A percentile compares a stretch with the other conserved stretches of the same genome.
These are phyloP conservation scores for Peltaster fructicola DNA, from an alignment of 2,329 filamentous ascomycete species.

Conservation along the genomic window DNA sequence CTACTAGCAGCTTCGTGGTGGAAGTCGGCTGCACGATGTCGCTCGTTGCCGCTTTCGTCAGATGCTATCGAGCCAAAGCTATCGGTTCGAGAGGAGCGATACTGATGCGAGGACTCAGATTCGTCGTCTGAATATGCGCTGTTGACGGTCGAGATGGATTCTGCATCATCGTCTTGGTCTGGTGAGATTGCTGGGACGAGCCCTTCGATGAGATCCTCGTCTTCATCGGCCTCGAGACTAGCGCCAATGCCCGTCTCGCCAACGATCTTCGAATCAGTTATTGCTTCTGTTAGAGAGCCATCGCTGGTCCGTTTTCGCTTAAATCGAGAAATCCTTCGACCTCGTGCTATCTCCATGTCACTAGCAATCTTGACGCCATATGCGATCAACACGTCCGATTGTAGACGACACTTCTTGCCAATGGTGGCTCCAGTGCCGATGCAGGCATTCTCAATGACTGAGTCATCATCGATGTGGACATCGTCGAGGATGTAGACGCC, in stretches of 20 bases:
- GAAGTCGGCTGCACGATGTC: slow-evolving; percentile 43
- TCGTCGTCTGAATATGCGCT: slow-evolving; percentile 29
- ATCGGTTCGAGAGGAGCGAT: slow-evolving; percentile 14
- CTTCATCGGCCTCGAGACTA: slow-evolving; percentile 41
- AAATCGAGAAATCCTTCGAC: slow-evolving; percentile 27
- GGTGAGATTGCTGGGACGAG: slow-evolving; percentile 24
- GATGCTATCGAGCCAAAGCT: slow-evolving; percentile 38
- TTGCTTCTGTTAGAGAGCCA: slow-evolving; percentile 24
- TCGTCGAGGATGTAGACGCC: slow-evolving; percentile 82
- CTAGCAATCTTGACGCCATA: slow-evolving; percentile 58
- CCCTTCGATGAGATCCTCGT: slow-evolving; percentile 38
- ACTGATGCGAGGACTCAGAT: slow-evolving; percentile 26
- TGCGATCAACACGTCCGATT: slow-evolving; percentile 60
- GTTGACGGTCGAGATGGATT: slow-evolving; percentile 46
- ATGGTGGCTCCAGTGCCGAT: slow-evolving; percentile 56
- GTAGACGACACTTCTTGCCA: slow-evolving; percentile 51
- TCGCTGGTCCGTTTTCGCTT: slow-evolving; percentile 29
- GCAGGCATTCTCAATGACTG: slow-evolving; percentile 53
- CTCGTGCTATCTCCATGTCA: slow-evolving; percentile 29
- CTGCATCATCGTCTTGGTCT: slow-evolving; percentile 19
- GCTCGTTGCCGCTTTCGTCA: slow-evolving; percentile 29
- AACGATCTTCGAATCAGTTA: slow-evolving; percentile 34
- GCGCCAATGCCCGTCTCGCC: slow-evolving; percentile 43
- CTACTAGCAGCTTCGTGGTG: slow-evolving; percentile 74
- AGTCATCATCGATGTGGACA: slow-evolving; percentile 56